These are phyloP conservation scores for Trichosporon coremiiforme DNA, from an alignment of 1,284 basidiomycete species.

Conservation along the genomic window DNA sequence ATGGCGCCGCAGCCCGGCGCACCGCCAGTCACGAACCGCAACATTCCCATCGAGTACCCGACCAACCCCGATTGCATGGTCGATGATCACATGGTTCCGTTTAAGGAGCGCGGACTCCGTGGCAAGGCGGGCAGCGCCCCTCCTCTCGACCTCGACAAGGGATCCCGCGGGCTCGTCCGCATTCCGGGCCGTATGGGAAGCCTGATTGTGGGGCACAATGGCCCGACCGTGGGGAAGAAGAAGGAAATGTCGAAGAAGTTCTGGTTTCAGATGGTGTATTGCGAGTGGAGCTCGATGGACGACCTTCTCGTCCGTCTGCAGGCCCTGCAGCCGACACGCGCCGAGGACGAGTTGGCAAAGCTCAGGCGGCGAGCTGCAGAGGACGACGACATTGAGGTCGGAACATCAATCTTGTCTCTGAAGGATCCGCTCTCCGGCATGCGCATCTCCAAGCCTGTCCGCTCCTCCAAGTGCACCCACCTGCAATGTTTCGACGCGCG, in stretches of 20 bases:
- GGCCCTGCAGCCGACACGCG: slow-evolving; percentile 34
- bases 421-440: slow-evolving; percentile 90
- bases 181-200: slow-evolving; percentile 63
- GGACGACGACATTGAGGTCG: slow-evolving; percentile 86
- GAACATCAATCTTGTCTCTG: slow-evolving; percentile 80
- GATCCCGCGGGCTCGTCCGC: slow-evolving; percentile 58
- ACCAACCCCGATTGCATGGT: slow-evolving; percentile 86
- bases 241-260: slow-evolving; percentile 65
- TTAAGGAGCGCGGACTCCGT: slow-evolving; percentile 87
- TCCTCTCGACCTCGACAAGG: slow-evolving; percentile 76
- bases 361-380: slow-evolving; percentile 61
- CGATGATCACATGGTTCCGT: slow-evolving; percentile 69
- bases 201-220: slow-evolving; percentile 86
- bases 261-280: slow-evolving; percentile 78
- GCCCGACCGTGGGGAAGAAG: slow-evolving; percentile 58
- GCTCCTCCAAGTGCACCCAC: slow-evolving; percentile 83
- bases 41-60: slow-evolving; percentile 80
- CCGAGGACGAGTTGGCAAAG: slow-evolving; percentile 34
- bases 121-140: slow-evolving; percentile 96
- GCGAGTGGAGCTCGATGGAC: slow-evolving; percentile 70
- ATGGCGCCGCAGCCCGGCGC: slow-evolving; percentile 51
- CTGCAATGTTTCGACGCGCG: slow-evolving; percentile 94
- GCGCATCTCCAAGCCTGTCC: slow-evolving; percentile 80
- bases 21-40: slow-evolving; percentile 36
- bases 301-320: slow-evolving; percentile 62